A percentile compares a stretch with the other conserved stretches of the same genome.
Conservation (phyloP, 2,329 filamentous ascomycete genomes). For the Colletotrichum sp. region DNA sequence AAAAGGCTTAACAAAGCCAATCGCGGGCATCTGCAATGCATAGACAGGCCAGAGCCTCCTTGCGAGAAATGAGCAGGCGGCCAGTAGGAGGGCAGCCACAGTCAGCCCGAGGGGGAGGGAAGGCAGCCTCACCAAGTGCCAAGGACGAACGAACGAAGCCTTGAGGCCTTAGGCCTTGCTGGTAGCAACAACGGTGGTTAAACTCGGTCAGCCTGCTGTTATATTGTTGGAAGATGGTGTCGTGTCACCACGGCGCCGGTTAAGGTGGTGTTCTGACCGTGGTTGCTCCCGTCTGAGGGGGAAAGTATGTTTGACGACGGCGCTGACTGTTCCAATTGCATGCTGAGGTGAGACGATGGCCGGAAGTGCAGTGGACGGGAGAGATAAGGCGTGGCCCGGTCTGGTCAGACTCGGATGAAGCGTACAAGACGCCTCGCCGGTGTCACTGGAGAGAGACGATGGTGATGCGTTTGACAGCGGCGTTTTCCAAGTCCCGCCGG, state of each 20-base stretch:
- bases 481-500: background rate
- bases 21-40: background rate
- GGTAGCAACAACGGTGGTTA: background rate
- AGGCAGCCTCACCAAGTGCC: background rate
- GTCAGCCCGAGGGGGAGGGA: background rate
- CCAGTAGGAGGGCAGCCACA: background rate
- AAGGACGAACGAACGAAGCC: background rate
- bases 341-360: background rate
- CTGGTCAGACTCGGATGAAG: background rate
- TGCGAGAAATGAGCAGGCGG: background rate
- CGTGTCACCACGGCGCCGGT: background rate
- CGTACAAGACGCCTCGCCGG: background rate
- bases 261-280: background rate
- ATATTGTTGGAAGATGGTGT: background rate
- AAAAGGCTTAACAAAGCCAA: background rate
- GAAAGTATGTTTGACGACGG: background rate
- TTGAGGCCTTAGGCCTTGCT: background rate
- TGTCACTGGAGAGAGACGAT: background rate
- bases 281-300: constrained; percentile 6
- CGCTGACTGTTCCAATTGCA: background rate
- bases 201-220: background rate
- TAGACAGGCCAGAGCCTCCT: background rate
- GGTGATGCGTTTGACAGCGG: background rate
- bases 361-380: background rate
- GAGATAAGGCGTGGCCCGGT: background rate